A percentile compares a stretch with the other conserved stretches of the same genome.
phyloP scores from a whole-genome alignment of 2,329 filamentous ascomycete species.

The Tolypocladium inflatum region DNA sequence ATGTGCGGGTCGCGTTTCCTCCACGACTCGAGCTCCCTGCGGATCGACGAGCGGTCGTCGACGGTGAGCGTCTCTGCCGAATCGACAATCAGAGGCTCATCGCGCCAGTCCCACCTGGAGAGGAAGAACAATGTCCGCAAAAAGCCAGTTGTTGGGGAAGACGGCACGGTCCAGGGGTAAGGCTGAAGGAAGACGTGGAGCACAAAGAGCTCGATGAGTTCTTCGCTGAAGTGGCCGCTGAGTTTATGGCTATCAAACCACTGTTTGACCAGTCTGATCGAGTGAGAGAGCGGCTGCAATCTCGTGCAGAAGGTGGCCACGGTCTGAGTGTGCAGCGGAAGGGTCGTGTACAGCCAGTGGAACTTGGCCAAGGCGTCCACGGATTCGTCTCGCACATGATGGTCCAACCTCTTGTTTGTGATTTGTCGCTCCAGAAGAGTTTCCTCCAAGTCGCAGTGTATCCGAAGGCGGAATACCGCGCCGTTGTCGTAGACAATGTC shows the following conservation, averaged over 20 bases:
- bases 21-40: constrained; percentile 71
- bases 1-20: constrained; percentile 80
- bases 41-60: constrained; percentile 52
- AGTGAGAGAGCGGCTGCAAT: constrained; percentile 68
- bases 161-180: constrained; percentile 70
- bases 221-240: constrained; percentile 62
- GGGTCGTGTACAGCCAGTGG: constrained; percentile 60
- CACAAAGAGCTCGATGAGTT: constrained; percentile 77
- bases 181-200: constrained; percentile 71
- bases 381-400: constrained; percentile 56
- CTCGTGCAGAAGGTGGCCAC: constrained; percentile 73
- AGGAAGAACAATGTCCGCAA: constrained; percentile 71
- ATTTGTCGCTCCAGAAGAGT: constrained; percentile 68
- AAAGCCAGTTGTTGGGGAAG: constrained; percentile 70
- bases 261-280: constrained; percentile 75
- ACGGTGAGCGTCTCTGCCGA: constrained; percentile 50
- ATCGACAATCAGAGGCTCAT: constrained; percentile 74
- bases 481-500: constrained; percentile 69
- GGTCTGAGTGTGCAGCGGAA: constrained; percentile 73
- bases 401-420: constrained; percentile 61
- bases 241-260: constrained; percentile 87
- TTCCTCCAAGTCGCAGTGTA: constrained; percentile 83
- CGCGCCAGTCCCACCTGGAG: constrained; percentile 85
- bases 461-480: constrained; percentile 71
- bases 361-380: constrained; percentile 60